These are phyloP conservation scores for Suillus lakei DNA, from an alignment of 768 basidiomycete genomes.

Conservation along the genomic window DNA sequence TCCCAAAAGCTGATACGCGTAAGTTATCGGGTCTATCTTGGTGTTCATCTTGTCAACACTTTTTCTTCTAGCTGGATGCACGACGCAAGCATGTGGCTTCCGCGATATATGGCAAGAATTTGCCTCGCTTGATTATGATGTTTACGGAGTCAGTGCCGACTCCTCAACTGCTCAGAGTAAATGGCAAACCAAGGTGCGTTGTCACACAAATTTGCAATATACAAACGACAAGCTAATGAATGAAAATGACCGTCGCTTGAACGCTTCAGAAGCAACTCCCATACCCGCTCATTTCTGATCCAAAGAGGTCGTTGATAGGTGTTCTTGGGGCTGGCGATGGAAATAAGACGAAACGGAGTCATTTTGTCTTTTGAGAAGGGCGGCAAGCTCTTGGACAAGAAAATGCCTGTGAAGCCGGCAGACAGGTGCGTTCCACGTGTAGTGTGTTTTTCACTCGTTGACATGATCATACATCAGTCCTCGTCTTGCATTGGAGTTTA, in stretches of 20 bases:
- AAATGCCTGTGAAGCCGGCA: constrained; percentile 82
- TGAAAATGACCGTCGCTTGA: constrained; percentile 35
- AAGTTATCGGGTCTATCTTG: constrained; percentile 34
- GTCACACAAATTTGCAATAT: background rate
- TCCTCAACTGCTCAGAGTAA: constrained; percentile 72
- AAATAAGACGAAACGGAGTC: constrained; percentile 87
- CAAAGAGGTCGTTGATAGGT: constrained; percentile 76
- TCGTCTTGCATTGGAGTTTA: constrained; percentile 66
- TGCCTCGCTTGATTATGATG: constrained; percentile 59
- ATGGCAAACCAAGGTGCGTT: constrained; percentile 83
- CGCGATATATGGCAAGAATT: constrained; percentile 85
- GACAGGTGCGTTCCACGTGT: constrained; percentile 62
- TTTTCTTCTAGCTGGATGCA: constrained; percentile 74
- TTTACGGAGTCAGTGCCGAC: constrained; percentile 88
- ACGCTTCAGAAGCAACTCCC: constrained; percentile 77
- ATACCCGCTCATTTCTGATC: constrained; percentile 89
- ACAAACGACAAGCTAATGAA: background rate
- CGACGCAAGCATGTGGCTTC: constrained; percentile 91
- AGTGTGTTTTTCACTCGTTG: background rate
- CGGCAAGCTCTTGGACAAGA: constrained; percentile 85
- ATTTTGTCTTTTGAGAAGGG: constrained; percentile 94
- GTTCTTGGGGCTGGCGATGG: constrained; percentile 82
- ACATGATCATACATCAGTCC: constrained; percentile 47
- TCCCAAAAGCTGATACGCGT: constrained; percentile 89
- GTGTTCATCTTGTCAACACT: background rate